A percentile compares a stretch with the other conserved stretches of the same genome.
These are phyloP conservation scores for Platismatia glauca DNA, from an alignment of 495 filamentous ascomycete species.

Conservation along the genomic window DNA sequence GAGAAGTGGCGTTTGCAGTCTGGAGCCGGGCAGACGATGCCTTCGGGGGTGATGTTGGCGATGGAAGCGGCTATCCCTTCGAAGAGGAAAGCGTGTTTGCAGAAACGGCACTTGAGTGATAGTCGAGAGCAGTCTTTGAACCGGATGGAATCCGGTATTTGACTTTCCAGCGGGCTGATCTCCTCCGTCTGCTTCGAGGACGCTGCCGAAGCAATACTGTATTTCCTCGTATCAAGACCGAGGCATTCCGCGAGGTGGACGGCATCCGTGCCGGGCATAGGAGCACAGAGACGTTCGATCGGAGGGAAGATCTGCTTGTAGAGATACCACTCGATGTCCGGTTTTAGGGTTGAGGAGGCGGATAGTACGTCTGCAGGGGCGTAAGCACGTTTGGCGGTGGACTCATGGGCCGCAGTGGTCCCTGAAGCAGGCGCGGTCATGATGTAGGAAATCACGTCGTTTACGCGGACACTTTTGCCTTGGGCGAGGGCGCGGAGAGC, in stretches of 20 bases:
- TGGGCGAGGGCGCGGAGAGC: constrained; percentile 78
- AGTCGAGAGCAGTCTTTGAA: constrained; percentile 74
- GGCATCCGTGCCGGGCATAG: constrained; percentile 84
- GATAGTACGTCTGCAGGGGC: constrained; percentile 79
- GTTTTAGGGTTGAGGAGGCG: constrained; percentile 59
- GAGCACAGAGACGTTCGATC: constrained; percentile 94
- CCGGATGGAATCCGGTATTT: constrained; percentile 74
- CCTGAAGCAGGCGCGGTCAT: constrained; percentile 70
- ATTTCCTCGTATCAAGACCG: constrained; percentile 82
- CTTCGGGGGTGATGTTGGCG: constrained; percentile 56
- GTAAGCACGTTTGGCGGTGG: constrained; percentile 78
- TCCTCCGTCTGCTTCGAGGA: constrained; percentile 43
- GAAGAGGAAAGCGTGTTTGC: constrained; percentile 61
- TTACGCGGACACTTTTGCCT: constrained; percentile 78
- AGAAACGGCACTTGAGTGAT: constrained; percentile 67
- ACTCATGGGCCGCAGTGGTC: constrained; percentile 46
- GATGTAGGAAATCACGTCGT: constrained; percentile 93
- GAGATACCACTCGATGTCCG: constrained; percentile 92
- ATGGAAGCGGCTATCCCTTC: constrained; percentile 57
- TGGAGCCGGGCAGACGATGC: constrained; percentile 58
- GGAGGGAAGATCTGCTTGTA: constrained; percentile 98
- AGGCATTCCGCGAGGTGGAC: constrained; percentile 84
- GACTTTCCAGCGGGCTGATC: constrained; percentile 83
- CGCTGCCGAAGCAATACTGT: constrained; percentile 55
- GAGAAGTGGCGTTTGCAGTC: constrained; percentile 55